Evolutionary conservation across 495 filamentous ascomycete species (phyloP).

Genomic region (Acidiella bohemica): DNA sequence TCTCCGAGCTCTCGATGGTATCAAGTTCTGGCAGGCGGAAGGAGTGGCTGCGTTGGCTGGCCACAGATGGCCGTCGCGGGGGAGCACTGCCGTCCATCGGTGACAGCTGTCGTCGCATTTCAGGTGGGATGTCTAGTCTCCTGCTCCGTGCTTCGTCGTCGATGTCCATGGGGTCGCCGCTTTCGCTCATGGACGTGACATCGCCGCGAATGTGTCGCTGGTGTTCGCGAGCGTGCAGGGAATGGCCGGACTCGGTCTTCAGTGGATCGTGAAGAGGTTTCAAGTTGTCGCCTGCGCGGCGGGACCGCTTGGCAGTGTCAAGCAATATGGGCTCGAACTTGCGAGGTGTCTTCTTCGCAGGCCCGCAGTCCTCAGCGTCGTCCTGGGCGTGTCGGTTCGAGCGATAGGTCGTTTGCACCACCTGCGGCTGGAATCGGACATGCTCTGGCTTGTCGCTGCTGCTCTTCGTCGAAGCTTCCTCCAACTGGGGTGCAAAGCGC

Average conservation of each 20-base stretch:
- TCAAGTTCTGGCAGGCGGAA: conserved; percentile 43
- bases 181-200: not conserved
- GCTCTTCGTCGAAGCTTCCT: conserved; percentile 43
- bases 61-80: conserved; percentile 5
- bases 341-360: conserved; percentile 20
- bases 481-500: conserved; percentile 44
- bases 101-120: conserved; percentile 8
- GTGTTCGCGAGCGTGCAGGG: conserved; percentile 10
- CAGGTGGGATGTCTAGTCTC: conserved; percentile 1
- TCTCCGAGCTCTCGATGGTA: conserved; percentile 43
- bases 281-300: conserved; percentile 27
- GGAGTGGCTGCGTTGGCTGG: conserved; percentile 37
- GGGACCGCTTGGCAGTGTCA: conserved; percentile 42
- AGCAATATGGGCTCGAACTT: conserved; percentile 47
- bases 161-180: not conserved
- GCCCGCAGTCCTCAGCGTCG: conserved; percentile 1
- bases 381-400: conserved; percentile 31
- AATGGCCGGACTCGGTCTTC: conserved; percentile 29
- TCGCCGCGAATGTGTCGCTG: conserved; percentile 9
- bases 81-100: conserved; percentile 11
- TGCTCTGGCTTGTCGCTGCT: conserved; percentile 21
- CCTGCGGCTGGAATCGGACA: conserved; percentile 45
- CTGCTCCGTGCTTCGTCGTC: not conserved
- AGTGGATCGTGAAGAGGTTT: conserved; percentile 23
- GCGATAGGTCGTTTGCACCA: conserved; percentile 53